These are phyloP conservation scores for Eucalyptus sp. DNA, from an alignment of 345 rosid genomes.

Conservation along the genomic window DNA sequence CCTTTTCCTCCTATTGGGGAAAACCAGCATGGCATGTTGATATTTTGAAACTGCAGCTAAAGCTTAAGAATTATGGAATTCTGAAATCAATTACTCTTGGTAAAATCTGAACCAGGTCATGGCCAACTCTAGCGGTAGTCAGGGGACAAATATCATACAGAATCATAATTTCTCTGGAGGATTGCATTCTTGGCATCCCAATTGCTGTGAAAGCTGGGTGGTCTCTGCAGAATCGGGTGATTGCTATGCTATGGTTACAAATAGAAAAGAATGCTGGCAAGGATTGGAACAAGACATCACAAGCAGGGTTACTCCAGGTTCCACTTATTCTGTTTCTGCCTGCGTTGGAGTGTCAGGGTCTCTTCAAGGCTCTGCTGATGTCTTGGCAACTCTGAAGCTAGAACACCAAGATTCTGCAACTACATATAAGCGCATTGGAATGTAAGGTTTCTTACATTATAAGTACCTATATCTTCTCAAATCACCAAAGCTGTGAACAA, in stretches of 20 bases:
- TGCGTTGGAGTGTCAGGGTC: conserved; percentile 61
- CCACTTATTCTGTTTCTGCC: conserved; percentile 55
- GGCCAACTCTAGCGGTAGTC: conserved; percentile 1
- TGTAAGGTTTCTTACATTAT: conserved; percentile 33
- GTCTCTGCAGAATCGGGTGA: conserved; percentile 25
- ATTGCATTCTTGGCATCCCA: conserved; percentile 57
- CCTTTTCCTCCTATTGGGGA: neutral
- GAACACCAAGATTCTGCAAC: conserved; percentile 39
- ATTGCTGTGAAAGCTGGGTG: conserved; percentile 61
- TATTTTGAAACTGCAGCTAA: neutral
- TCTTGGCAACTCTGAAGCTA: conserved; percentile 73
- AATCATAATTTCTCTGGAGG: conserved; percentile 82
- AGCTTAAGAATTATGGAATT: neutral
- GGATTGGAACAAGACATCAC: conserved; percentile 93
- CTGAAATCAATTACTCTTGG: neutral
- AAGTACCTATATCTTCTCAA: neutral
- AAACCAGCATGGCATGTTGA: neutral
- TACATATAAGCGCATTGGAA: conserved; percentile 50
- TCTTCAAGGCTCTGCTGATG: conserved; percentile 40
- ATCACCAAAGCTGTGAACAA: neutral
- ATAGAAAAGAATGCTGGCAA: conserved; percentile 87
- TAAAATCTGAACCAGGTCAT: conserved; percentile 18
- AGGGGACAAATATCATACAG: conserved; percentile 28
- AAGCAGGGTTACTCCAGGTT: conserved; percentile 38
- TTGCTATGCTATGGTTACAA: conserved; percentile 61